Base-by-base conservation (phyloP, 352 stramenopile species). In the Thalassiosira allenii region DNA sequence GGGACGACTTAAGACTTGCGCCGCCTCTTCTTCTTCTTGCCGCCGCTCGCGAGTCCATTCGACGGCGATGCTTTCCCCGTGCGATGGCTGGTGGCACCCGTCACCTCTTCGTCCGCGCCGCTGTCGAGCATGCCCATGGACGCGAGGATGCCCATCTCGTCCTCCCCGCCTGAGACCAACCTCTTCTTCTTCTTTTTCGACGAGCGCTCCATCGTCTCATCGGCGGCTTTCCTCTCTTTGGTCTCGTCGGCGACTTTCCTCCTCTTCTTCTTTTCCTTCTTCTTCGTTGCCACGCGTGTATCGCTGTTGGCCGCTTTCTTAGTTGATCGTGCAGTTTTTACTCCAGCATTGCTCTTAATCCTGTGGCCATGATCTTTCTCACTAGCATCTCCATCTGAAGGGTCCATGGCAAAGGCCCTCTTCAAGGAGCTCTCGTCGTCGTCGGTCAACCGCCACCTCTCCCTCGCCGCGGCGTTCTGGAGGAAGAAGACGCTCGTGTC, bases 401-500 rank as follows among this genome's bases (percentile, higher is more conserved):
- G n/a, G n/a, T n/a, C n/a, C n/a, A n/a, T n/a, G n/a, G 70, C 61
- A 84, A 91, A 91, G 2, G 83, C 83, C 14, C 49, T 32, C 43
- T 79, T 75, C 9, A 91, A 63, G n/a, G 69, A 41, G 0, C 67
- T 47, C 25, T 83, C 41, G 25, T 78, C 75, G 14, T 79, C 51
- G 23, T 83, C 75, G 27, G 33, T 59, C 12, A 92, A 25, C 20
- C 62, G 54, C 88, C 86, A 92, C 63, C 80, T 75, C 6, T 44
- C 14, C 41, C 81, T 78, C 0, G 76, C 96, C 54, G 92, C 92
- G 25, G 85, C 76, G 73, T 98, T 98, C 75, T 98, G 96, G 87
- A 96, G 96, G 78, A 98, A 98, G 80, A 98, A 98, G 3, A 98
- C 89, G 74, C 95, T 98, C 27, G 96, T 98, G 77, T 98, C 95